These are phyloP conservation scores for Mycocentrospora acerina DNA, from an alignment of 2,329 filamentous ascomycete genomes.

Conservation along the genomic window DNA sequence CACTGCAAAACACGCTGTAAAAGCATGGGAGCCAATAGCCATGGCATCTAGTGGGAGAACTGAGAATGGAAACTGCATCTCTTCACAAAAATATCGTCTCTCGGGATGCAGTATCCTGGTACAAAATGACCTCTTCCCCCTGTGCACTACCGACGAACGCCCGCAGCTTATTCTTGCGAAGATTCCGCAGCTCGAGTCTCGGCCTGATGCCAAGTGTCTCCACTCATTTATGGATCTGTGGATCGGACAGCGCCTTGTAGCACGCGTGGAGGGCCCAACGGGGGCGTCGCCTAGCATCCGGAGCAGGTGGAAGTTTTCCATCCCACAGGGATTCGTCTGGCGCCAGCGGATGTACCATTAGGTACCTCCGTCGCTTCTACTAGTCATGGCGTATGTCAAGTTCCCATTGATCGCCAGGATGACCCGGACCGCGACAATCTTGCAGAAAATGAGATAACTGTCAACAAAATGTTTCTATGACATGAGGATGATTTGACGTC, in stretches of 20 bases:
- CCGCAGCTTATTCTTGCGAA: no score
- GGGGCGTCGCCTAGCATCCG: constrained; percentile 3
- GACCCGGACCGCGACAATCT: neutral
- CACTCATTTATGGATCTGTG: no score
- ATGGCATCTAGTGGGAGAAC: constrained; percentile 3
- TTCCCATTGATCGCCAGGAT: neutral
- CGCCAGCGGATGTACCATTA: neutral
- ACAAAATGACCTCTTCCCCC: neutral
- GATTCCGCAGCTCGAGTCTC: no score
- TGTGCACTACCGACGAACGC: neutral
- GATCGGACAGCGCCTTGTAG: no score
- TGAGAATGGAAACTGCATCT: no score
- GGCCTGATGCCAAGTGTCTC: no score
- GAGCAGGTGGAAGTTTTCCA: neutral
- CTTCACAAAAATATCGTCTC: neutral
- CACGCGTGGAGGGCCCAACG: no score
- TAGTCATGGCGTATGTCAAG: constrained; percentile 6
- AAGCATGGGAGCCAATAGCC: constrained; percentile 9
- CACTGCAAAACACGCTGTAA: constrained; percentile 9
- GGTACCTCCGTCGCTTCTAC: constrained; percentile 10
- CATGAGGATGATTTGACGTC: constrained; percentile 13
- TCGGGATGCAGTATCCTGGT: constrained; percentile 1
- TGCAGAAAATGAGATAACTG: neutral
- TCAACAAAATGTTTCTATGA: neutral
- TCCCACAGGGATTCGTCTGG: neutral